A percentile compares a stretch with the other conserved stretches of the same genome.
Conservation (phyloP, 257 asterid genomes). For the Avicennia marina region DNA sequence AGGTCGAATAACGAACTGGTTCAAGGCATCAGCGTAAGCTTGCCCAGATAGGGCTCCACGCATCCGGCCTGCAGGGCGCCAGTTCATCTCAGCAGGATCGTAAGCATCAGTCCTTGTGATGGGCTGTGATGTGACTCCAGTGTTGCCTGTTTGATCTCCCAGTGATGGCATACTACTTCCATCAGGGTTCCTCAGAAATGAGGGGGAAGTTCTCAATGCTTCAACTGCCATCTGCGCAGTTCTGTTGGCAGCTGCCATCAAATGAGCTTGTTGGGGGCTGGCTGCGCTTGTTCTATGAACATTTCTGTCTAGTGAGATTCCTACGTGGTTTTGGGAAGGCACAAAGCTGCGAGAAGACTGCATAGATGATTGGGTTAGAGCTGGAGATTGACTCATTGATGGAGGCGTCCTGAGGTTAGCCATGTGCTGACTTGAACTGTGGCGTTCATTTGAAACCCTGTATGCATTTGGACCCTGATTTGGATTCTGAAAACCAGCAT, state of each 20-base stretch:
- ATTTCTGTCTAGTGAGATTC: conserved; percentile 25
- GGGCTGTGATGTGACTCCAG: conserved; percentile 26
- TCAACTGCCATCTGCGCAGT: conserved; percentile 31
- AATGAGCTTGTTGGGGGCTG: conserved; percentile 33
- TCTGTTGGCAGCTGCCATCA: conserved; percentile 34
- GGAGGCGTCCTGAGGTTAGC: conserved; percentile 25
- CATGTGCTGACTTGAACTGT: conserved; percentile 23
- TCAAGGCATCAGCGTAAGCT: conserved; percentile 49
- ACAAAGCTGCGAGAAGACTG: conserved; percentile 24
- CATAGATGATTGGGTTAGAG: conserved; percentile 22
- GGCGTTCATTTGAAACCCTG: conserved; percentile 28
- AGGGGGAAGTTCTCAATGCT: conserved; percentile 26
- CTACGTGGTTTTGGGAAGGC: conserved; percentile 26
- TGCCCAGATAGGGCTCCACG: conserved; percentile 72
- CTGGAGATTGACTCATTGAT: conserved; percentile 29
- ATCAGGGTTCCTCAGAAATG: conserved; percentile 26
- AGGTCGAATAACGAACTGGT: conserved; percentile 38
- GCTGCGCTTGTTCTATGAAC: conserved; percentile 15
- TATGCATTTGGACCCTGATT: conserved; percentile 31
- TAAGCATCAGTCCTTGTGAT: conserved; percentile 19
- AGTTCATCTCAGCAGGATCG: conserved; percentile 25
- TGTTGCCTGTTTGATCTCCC: conserved; percentile 29
- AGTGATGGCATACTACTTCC: conserved; percentile 14
- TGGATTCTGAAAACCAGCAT: conserved; percentile 24
- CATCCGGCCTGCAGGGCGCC: conserved; percentile 69